Evolutionary conservation across 2,329 filamentous ascomycete species (phyloP).

Genomic region (Neurospora sp.): DNA sequence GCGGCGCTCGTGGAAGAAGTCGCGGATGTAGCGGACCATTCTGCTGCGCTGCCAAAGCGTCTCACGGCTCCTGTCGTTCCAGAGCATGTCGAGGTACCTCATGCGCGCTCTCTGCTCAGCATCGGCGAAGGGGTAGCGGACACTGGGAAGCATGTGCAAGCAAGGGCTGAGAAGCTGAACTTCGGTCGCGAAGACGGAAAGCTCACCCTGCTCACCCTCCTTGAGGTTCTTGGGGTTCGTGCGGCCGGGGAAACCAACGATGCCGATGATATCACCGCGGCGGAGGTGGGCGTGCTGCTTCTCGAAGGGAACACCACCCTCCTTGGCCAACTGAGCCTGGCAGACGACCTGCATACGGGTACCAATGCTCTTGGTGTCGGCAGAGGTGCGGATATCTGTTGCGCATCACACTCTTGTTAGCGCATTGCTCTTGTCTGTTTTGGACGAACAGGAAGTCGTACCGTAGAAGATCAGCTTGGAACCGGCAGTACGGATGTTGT

Average conservation of each 20-base stretch:
- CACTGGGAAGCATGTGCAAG: slow-evolving; percentile 79
- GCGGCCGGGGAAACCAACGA: slow-evolving; percentile 72
- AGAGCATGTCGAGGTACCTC: slow-evolving; percentile 90
- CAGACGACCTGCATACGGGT: slow-evolving; percentile 85
- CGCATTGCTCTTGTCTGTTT: background rate
- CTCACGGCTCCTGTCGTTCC: slow-evolving; percentile 80
- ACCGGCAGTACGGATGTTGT: slow-evolving; percentile 73
- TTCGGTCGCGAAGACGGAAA: slow-evolving; percentile 86
- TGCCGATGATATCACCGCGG: slow-evolving; percentile 85
- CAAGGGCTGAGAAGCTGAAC: slow-evolving; percentile 82
- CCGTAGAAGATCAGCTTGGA: slow-evolving; percentile 90
- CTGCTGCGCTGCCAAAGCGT: slow-evolving; percentile 78
- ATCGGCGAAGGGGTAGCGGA: slow-evolving; percentile 93
- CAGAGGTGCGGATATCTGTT: slow-evolving; percentile 43
- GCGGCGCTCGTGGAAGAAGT: slow-evolving; percentile 77
- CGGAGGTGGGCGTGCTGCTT: slow-evolving; percentile 83
- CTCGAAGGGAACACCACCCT: slow-evolving; percentile 59
- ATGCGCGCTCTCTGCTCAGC: slow-evolving; percentile 88
- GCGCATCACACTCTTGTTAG: background rate
- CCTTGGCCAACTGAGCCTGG: slow-evolving; percentile 67
- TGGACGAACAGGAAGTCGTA: slow-evolving; percentile 18
- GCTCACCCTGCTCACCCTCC: slow-evolving; percentile 71
- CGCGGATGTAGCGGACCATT: slow-evolving; percentile 81
- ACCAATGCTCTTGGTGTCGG: slow-evolving; percentile 48
- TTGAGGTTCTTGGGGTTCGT: slow-evolving; percentile 81